Evolutionary conservation across 176 grass and related monocot genomes (phyloP).

Genomic region (Aegilops longissima): DNA sequence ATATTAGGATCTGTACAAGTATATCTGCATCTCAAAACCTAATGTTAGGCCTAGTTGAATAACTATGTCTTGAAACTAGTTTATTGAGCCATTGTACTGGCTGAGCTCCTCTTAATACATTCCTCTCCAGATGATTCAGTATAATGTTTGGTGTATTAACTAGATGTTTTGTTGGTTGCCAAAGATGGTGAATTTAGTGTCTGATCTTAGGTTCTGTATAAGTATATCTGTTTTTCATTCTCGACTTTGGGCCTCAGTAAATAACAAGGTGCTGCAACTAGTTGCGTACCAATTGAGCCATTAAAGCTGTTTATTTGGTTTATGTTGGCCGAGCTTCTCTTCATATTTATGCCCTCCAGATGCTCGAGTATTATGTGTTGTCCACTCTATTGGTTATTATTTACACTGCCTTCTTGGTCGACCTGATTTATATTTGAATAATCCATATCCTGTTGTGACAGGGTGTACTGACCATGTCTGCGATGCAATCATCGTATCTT

Average conservation of each 20-base stretch:
- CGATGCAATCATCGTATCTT: conserved; percentile 37
- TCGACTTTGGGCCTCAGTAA: background rate
- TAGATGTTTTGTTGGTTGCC: background rate
- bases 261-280: background rate
- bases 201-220: background rate
- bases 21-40: background rate
- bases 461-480: conserved; percentile 20
- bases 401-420: background rate
- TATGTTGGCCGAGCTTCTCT: background rate
- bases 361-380: background rate
- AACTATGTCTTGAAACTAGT: background rate
- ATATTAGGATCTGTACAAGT: background rate
- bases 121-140: background rate
- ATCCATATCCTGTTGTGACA: background rate
- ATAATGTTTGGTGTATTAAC: background rate
- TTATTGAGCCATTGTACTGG: background rate
- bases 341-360: background rate
- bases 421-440: background rate
- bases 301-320: background rate
- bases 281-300: background rate
- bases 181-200: background rate
- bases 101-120: background rate
- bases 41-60: background rate
- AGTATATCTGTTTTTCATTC: background rate
- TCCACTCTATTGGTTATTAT: background rate